Evolutionary conservation across 805 yeast genomes (phyloP), one percentile per base, ranked within the genome.

Genomic region (Pichia deserticola): DNA sequence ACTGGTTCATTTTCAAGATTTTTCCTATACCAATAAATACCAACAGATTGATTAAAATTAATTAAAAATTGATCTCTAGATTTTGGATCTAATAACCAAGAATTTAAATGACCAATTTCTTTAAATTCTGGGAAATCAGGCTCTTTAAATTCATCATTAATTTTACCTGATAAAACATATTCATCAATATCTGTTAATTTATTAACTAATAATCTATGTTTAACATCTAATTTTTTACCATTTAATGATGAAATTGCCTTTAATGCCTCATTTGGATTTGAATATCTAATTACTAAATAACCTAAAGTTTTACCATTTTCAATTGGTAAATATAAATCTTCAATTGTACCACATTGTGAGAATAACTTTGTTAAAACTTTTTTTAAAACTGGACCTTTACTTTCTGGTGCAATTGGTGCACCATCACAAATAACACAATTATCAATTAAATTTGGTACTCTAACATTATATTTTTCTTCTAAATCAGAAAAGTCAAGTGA

Each of bases 331-430:
- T 79, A 75, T 64, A 93, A 77, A 48, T 89, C 92, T 44, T 78
- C 81, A 40, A 93, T 82, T 55, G 81, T 82, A 47, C 97, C 98
- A 42, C 81, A 89, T 55, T 79, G 77, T 44, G 80, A 71, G 63
- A 93, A 84, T 48, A 89, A 76, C 72, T 90, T 92, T 58, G 77
- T 79, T 62, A 93, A 77, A 42, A 95, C 97, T 67, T 88, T 90
- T 58, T 82, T 78, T 64, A 93, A 77, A 51, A 86, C 81, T 49
- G 89, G 86, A 46, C 82, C 86, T 70, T 93, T 93, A 47, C 88
- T 67, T 64, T 84, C 95, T 51, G 97, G 96, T 29, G 96, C 96
- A 54, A 89, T 75, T 57, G 99, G 99, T 10, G 96, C 90, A 44
- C 99, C 99, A 65, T 89, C 97, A 46, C 89, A 85, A 33, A 92